Evolutionary conservation across 805 yeast genomes (phyloP), one percentile per base, ranked within the genome.

Genomic region (Cyberlindnera mrakii): DNA sequence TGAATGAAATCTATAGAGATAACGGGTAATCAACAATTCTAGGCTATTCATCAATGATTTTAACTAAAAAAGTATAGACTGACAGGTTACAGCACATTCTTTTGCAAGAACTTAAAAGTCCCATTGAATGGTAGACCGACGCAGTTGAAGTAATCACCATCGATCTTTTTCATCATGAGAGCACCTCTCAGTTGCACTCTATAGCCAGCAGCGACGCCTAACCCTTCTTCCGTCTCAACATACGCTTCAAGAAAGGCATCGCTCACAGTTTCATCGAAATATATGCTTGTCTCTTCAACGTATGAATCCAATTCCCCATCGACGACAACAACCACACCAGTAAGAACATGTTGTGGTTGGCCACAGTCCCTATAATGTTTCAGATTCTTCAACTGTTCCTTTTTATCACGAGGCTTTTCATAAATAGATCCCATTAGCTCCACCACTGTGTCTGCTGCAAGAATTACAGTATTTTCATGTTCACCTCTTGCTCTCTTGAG

Each of bases 191-290:
- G 85, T 63, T 91, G 98, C 46, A 84, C 80, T 53, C 80, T 80
- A 65, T 86, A 90, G 1, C 99, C 99, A 6, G 97, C 99, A 2
- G 98, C 96, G 1, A 86, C 97, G 38, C 74, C 73, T 7, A 70
- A 43, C 1, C 93, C 98, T 59, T 91, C 97, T 18, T 74, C 82
- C 2, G 80, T 65, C 3, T 71, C 71, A 10, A 85, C 82, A 60
- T 91, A 91, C 14, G 70, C 66, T 20, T 72, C 56, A 4, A 91
- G 55, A 33, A 81, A 67, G n/a, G 69, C 77, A 50, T 77, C 78
- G 1, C 79, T 70, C 13, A 80, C 62, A 1, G 57, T 44, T 8
- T 64, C 49, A 42, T 75, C 77, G 55, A 77, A 66, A 17, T 52
- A 42, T 5, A 76, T 51, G 13, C 50, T 49, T 0, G 80, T 74